Evolutionary conservation across 441 rosid species (phyloP), one percentile per base, ranked within the genome.

Genomic region (Daphne laureola): DNA sequence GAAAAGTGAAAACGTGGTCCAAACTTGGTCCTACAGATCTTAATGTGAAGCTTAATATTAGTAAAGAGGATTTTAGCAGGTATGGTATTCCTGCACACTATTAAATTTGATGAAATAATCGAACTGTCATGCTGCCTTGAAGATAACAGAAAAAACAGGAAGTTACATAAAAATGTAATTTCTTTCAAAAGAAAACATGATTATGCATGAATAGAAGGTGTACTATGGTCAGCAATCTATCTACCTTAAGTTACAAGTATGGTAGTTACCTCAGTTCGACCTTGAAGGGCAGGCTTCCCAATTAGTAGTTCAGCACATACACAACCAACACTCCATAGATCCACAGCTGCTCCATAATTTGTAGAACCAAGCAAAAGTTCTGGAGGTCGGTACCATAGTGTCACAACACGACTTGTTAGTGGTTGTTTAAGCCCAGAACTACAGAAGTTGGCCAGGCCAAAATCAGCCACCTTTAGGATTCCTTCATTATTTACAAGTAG

Each of bases 241-340:
- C 25, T 21, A 21, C 25, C 25, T 0, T 21, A 0, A 4, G 25
- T 21, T 21, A 21, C 3, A 21, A 26, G 42, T 16, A 42, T 23
- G 17, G 15, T 17, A 31, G 49, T 55, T 73, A 90, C 98, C 92
- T 90, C 98, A 9, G 98, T 90, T 73, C 95, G 80, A 55, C 98
- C 98, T 61, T 83, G 86, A 54, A 90, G 92, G 58, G 85, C 65
- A 51, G 98, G 90, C 68, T 80, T 85, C 38, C 92, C 86, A 4
- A 76, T 71, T 63, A 87, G 85, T 50, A 90, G 72, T 59, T 90
- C 98, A n/a, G 98, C 96, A 57, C 87, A 90, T 43, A 90, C 96
- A 66, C 96, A 90, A 55, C 98, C 98, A 49, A 85, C 92, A 67
- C 98, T 90, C 98, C 98, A 90, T 14, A 90, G 69, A 73, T 90